Evolutionary conservation across 257 asterid genomes (phyloP).

Genomic region (Solanum chiquidenum): DNA sequence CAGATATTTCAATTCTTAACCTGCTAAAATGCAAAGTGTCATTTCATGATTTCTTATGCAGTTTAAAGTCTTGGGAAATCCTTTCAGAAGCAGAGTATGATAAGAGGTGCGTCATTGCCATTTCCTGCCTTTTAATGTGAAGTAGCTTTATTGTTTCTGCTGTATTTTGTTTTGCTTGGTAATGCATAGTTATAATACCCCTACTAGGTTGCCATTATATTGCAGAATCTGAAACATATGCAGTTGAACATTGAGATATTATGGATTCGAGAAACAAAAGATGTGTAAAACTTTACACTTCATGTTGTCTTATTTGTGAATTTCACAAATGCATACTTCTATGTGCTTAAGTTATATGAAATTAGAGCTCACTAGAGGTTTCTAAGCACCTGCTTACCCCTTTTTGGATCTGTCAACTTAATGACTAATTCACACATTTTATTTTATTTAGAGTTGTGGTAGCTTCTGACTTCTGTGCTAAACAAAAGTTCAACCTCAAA

Average conservation of each 20-base stretch:
- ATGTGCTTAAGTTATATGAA: neutral
- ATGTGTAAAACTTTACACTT: neutral
- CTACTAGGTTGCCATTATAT: neutral
- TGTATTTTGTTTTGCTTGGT: neutral
- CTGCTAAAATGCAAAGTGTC: neutral
- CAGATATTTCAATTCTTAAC: neutral
- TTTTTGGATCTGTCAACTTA: neutral
- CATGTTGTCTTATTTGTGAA: neutral
- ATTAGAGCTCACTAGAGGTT: neutral
- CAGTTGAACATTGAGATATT: neutral
- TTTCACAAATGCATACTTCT: neutral
- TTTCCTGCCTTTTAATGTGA: neutral
- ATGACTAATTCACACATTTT: neutral
- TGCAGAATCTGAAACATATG: neutral
- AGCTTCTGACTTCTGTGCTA: neutral
- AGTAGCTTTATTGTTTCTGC: neutral
- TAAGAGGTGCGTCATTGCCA: conserved; percentile 49
- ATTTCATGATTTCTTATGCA: conserved; percentile 11
- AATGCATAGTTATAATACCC: neutral
- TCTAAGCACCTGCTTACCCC: neutral
- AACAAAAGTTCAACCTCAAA: neutral
- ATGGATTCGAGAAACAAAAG: neutral
- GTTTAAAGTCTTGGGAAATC: conserved; percentile 84
- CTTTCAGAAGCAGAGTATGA: conserved; percentile 72
- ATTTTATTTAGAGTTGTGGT: neutral